phyloP scores from a whole-genome alignment of 2,329 filamentous ascomycete genomes.

The Cercospora zeae-maydis region DNA sequence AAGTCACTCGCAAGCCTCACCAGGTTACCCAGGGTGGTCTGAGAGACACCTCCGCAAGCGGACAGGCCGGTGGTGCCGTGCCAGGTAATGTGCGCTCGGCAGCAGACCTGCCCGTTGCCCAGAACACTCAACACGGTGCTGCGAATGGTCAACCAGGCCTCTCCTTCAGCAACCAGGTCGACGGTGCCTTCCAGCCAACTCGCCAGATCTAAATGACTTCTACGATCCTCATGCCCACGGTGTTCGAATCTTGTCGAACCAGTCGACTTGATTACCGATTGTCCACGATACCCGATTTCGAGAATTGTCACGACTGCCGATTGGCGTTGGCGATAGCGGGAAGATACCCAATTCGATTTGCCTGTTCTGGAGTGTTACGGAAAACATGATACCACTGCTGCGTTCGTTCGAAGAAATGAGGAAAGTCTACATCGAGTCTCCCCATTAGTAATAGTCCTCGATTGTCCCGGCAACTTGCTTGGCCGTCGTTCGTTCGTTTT shows the following conservation, averaged over 20 bases:
- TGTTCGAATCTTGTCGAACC: slow-evolving; percentile 2
- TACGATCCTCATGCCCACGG: not conserved
- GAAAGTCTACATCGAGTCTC: not conserved
- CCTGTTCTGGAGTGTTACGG: slow-evolving; percentile 18
- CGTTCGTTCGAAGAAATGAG: slow-evolving; percentile 9
- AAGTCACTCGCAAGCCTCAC: slow-evolving; percentile 59
- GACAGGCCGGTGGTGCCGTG: slow-evolving; percentile 18
- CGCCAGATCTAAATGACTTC: slow-evolving; percentile 34
- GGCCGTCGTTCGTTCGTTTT: not conserved
- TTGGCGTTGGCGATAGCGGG: slow-evolving; percentile 24
- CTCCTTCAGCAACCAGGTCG: slow-evolving; percentile 38
- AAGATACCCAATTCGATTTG: slow-evolving; percentile 24
- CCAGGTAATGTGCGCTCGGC: slow-evolving; percentile 6
- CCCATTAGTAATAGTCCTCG: slow-evolving; percentile 4
- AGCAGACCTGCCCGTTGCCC: not conserved
- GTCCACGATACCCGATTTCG: slow-evolving; percentile 12
- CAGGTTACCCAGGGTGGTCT: slow-evolving; percentile 39
- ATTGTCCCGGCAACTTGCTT: not conserved
- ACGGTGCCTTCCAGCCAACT: slow-evolving; percentile 24
- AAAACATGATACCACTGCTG: slow-evolving; percentile 32
- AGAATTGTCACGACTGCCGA: slow-evolving; percentile 19
- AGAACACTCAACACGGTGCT: slow-evolving; percentile 2
- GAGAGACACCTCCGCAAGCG: slow-evolving; percentile 3
- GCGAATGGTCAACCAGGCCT: not conserved
- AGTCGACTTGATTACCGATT: slow-evolving; percentile 8